These are phyloP conservation scores for Bromus sterilis DNA, from an alignment of 176 grass and related monocot species.

Conservation along the genomic window DNA sequence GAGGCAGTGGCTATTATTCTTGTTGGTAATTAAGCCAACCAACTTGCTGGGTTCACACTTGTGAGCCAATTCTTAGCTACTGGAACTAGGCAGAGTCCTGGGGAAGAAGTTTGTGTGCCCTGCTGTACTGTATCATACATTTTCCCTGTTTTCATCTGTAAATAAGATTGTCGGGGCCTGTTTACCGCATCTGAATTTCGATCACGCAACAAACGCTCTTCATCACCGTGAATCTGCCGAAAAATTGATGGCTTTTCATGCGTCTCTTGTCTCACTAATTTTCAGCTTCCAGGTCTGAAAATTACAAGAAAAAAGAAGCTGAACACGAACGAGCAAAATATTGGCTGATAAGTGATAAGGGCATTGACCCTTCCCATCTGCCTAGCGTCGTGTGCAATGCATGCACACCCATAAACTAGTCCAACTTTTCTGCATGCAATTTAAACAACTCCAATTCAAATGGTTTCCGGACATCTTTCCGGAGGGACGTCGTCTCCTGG, in stretches of 20 bases:
- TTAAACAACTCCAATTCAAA: constrained; percentile 5
- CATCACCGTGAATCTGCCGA: background rate
- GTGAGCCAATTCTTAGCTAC: constrained; percentile 4
- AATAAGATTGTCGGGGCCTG: constrained; percentile 35
- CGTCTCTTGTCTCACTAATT: background rate
- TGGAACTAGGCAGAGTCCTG: background rate
- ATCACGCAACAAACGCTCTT: background rate
- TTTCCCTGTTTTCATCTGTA: background rate
- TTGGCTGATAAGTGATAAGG: background rate
- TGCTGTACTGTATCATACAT: background rate
- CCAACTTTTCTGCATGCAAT: background rate
- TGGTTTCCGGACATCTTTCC: background rate
- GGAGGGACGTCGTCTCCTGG: constrained; percentile 19
- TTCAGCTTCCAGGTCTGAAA: background rate
- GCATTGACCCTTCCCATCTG: background rate
- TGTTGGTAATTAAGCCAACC: constrained; percentile 50
- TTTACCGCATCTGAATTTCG: too few relatives aligned
- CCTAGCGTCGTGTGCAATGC: background rate
- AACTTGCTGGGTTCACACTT: constrained; percentile 2
- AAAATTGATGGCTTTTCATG: background rate
- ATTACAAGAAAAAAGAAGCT: background rate
- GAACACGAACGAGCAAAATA: background rate
- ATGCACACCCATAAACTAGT: background rate
- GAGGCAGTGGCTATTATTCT: constrained; percentile 16
- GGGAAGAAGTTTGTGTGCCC: background rate